These are phyloP conservation scores for Monosporascus cannonballus DNA, from an alignment of 2,329 filamentous ascomycete species.

Conservation along the genomic window DNA sequence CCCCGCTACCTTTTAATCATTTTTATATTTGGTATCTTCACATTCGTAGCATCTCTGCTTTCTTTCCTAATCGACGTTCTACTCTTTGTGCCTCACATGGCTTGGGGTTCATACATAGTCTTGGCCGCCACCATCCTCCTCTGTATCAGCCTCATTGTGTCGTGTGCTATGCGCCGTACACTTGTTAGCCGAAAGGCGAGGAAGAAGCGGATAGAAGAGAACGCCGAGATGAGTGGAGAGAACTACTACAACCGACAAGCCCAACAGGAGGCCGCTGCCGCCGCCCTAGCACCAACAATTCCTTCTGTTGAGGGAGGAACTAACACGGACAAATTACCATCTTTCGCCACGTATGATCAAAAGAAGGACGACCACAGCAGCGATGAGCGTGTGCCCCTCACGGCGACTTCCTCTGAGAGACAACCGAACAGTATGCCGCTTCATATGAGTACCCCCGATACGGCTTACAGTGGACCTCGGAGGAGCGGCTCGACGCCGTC, in stretches of 20 bases:
- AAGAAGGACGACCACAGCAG: constrained; percentile 54
- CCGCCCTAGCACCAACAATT: constrained; percentile 50
- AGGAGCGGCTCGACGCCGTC: constrained; percentile 34
- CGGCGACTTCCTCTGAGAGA: constrained; percentile 60
- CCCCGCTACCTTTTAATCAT: constrained; percentile 79
- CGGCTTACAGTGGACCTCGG: constrained; percentile 28
- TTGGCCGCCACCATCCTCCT: constrained; percentile 84
- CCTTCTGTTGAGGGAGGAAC: constrained; percentile 52
- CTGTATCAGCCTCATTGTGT: constrained; percentile 73
- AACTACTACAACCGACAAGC: constrained; percentile 77
- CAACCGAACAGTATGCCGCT: constrained; percentile 37
- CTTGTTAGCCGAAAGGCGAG: constrained; percentile 88
- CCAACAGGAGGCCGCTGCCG: constrained; percentile 41
- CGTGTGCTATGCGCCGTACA: constrained; percentile 91
- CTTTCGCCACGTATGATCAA: constrained; percentile 59
- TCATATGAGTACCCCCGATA: constrained; percentile 32
- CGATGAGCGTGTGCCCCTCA: constrained; percentile 44
- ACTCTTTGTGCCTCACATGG: constrained; percentile 87
- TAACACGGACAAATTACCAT: constrained; percentile 40
- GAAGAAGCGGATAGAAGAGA: constrained; percentile 84
- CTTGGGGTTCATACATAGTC: constrained; percentile 92
- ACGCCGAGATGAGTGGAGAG: constrained; percentile 94
- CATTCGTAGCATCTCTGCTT: constrained; percentile 74
- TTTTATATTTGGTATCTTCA: constrained; percentile 80
- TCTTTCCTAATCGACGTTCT: constrained; percentile 92